Base-by-base conservation (phyloP, 306 rosid genomes). In the Malus orientalis region DNA sequence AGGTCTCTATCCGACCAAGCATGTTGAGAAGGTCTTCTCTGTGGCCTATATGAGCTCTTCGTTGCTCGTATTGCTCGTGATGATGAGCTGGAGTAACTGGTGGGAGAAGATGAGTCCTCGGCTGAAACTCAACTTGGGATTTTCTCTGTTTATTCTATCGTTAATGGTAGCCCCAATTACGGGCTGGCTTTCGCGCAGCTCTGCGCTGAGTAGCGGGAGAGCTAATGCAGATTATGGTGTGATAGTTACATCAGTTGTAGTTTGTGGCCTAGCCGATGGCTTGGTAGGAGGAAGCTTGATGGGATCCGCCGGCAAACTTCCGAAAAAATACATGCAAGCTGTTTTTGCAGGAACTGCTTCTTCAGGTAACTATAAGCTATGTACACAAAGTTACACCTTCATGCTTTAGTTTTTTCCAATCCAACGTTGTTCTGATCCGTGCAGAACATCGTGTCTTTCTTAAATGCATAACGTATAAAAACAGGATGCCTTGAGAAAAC, bases 331-430 rank as follows among this genome's bases (percentile, higher is more conserved):
- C 60, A 95, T 95, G 97, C 99, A 95, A 78, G 97, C 97, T 53
- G 97, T 95, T 83, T 90, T 95, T 78, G 99, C 97, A 8, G 97
- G 97, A 70, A 90, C 96, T 47, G 99, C 97, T 81, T 89, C 97
- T 74, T 92, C 99, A 79, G 99, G 99, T 94, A 68, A 55, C 74
- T 68, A 64, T 64, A 11, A 22, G 11, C 12, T 25, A 30, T 7
- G 67, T 32, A 64, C 29, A 64, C 13, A 71, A 49, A 18, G 73
- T 18, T 44, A 47, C 74, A 32, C 64, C 65, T 62, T 62, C 19
- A 19, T 23, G 33, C 76, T 79, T 67, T 68, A 30, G 72, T 64
- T 81, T 64, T 81, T 79, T 36, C 53, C 72, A 53, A 73, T 51
- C 55, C 20, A 51, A 51, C 1, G 5, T 15, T 49, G 20, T 49